Percentiles rank a stretch among this genome's conserved stretches.
Conservation (phyloP, 805 yeast genomes). For the Starmera quercuum region DNA sequence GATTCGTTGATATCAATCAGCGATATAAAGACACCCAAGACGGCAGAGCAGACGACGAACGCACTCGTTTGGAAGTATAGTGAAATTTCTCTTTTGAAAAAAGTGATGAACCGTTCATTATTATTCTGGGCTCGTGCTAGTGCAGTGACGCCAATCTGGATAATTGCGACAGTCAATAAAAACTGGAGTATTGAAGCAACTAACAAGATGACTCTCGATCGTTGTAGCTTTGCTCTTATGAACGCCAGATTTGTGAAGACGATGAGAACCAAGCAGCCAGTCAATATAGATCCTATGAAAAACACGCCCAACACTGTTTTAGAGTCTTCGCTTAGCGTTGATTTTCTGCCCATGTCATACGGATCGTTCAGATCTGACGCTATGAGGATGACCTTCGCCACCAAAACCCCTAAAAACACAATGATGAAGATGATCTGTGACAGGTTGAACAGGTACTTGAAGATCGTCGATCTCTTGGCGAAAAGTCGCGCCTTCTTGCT, state of each 20-base stretch:
- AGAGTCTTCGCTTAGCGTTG: background rate
- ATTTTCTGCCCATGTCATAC: background rate
- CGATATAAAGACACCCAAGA: background rate
- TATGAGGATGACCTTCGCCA: background rate
- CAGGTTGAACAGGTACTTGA: background rate
- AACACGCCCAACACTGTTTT: background rate
- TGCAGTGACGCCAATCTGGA: background rate
- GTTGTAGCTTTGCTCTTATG: background rate
- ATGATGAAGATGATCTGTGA: background rate
- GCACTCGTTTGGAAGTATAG: slow-evolving; percentile 1
- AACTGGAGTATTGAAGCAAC: background rate
- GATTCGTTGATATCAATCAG: background rate
- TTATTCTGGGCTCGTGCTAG: background rate
- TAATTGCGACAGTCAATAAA: background rate
- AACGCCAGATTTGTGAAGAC: background rate
- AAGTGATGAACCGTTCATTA: background rate
- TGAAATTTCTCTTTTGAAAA: background rate
- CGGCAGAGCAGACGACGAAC: background rate
- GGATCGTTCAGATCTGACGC: background rate
- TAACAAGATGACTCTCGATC: background rate
- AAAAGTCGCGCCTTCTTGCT: background rate
- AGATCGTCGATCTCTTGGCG: background rate
- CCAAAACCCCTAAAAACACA: background rate
- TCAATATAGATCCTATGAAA: background rate
- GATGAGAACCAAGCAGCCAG: background rate